Conservation (phyloP, 139 green algal species). For the Penium margaritaceum region DNA sequence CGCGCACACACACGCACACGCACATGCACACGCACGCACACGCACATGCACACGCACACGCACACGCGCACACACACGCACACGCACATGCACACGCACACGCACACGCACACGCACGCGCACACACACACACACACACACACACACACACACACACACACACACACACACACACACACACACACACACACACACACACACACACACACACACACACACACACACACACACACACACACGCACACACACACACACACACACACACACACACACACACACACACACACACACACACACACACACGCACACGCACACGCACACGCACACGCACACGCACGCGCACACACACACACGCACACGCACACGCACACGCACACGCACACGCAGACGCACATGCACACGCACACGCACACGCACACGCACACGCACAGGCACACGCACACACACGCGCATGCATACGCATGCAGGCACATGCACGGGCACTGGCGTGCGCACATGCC, state of each 20-base stretch:
- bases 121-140: too few relatives aligned
- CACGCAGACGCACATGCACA: neutral
- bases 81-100: too few relatives aligned
- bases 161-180: too few relatives aligned
- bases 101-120: too few relatives aligned
- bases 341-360: neutral
- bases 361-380: neutral
- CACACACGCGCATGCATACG: neutral
- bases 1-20: too few relatives aligned
- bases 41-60: too few relatives aligned
- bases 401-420: neutral
- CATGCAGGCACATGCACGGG: neutral
- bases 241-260: neutral
- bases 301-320: neutral
- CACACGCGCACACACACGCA: too few relatives aligned
- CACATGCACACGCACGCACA: too few relatives aligned
- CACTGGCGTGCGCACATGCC: neutral
- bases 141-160: too few relatives aligned
- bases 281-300: neutral
- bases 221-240: neutral
- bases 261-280: conserved; percentile 1
- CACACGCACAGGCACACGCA: neutral
- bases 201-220: neutral
- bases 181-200: too few relatives aligned
- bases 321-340: neutral